These are phyloP conservation scores for Mucor circinelloides DNA, from an alignment of 371 early-diverging fungal genomes.

Conservation along the genomic window DNA sequence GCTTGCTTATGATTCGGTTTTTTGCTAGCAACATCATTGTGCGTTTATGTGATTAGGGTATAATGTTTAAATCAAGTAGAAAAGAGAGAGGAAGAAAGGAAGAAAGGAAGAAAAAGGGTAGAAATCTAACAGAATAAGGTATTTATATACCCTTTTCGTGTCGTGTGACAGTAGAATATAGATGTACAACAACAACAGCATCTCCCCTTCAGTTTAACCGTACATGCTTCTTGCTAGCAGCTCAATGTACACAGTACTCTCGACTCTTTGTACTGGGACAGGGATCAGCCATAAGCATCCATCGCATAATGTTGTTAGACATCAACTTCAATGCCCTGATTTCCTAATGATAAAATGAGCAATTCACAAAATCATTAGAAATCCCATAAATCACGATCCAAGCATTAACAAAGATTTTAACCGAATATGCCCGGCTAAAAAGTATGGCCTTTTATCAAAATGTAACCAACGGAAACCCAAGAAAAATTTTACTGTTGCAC, in stretches of 20 bases:
- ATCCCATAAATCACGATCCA: slow-evolving; percentile 2
- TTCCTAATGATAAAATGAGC: background rate
- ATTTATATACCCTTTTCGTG: background rate
- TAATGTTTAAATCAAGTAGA: background rate
- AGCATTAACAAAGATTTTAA: background rate
- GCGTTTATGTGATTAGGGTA: background rate
- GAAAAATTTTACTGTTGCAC: slow-evolving; percentile 9
- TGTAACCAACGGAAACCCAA: slow-evolving; percentile 1
- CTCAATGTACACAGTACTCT: background rate
- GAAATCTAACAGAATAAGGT: background rate
- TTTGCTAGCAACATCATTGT: slow-evolving; percentile 1
- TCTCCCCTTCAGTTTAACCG: slow-evolving; percentile 3
- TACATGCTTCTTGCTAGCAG: background rate
- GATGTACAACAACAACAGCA: background rate
- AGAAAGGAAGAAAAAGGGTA: background rate
- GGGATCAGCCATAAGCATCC: background rate
- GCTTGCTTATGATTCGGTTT: background rate
- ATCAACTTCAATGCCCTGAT: background rate
- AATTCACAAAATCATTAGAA: background rate
- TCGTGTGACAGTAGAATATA: slow-evolving; percentile 8
- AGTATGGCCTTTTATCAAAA: background rate
- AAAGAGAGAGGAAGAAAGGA: background rate
- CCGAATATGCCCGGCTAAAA: slow-evolving; percentile 3
- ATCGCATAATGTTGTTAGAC: background rate
- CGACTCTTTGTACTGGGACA: background rate